A percentile compares a stretch with the other conserved stretches of the same genome.
Conservation (phyloP, 768 basidiomycete species). For the Panaeolus cyanescens region DNA sequence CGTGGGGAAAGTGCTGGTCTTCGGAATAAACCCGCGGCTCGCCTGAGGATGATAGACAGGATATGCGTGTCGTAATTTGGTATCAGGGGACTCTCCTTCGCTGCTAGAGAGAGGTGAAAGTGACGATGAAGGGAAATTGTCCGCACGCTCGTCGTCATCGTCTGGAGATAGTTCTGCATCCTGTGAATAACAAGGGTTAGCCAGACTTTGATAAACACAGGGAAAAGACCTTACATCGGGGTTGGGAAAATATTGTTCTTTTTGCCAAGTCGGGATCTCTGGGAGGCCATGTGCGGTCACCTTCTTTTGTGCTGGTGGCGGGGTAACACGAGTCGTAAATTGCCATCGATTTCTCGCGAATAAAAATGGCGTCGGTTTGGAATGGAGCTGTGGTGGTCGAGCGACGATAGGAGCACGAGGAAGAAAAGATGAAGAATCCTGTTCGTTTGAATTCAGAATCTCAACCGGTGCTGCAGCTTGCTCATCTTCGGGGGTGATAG, state of each 20-base stretch:
- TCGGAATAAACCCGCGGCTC: slow-evolving; percentile 21
- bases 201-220: neutral
- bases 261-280: neutral
- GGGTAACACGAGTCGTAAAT: neutral
- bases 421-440: slow-evolving; percentile 7
- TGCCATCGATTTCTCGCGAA: slow-evolving; percentile 66
- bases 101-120: slow-evolving; percentile 10
- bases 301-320: neutral
- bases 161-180: slow-evolving; percentile 10
- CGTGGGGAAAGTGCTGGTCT: slow-evolving; percentile 32
- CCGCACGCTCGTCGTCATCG: slow-evolving; percentile 23
- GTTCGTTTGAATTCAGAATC: slow-evolving; percentile 22
- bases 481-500: slow-evolving; percentile 62
- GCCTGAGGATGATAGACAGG: slow-evolving; percentile 22
- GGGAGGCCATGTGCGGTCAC: neutral
- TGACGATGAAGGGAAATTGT: slow-evolving; percentile 17
- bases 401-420: slow-evolving; percentile 20
- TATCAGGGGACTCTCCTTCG: slow-evolving; percentile 19
- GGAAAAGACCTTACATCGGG: neutral
- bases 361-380: slow-evolving; percentile 62
- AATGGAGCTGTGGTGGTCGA: neutral
- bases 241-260: neutral
- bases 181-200: neutral
- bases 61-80: slow-evolving; percentile 27
- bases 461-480: slow-evolving; percentile 39